These are phyloP conservation scores for Ogataea sp. DNA, from an alignment of 805 yeast species.

Conservation along the genomic window DNA sequence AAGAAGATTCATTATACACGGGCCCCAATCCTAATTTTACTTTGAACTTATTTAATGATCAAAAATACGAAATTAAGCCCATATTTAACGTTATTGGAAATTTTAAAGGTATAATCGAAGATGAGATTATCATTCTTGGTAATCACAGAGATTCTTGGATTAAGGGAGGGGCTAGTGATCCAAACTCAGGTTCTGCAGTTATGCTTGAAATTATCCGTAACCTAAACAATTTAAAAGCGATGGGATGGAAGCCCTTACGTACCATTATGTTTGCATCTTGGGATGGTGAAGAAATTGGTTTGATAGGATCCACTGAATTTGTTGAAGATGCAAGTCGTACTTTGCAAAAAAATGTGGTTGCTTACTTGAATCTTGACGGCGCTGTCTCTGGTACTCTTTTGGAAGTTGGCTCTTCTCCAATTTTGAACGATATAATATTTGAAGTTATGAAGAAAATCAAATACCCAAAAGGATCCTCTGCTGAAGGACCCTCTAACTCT, in stretches of 20 bases:
- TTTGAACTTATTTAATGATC: constrained; percentile 51
- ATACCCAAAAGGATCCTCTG: no score
- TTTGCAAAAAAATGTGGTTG: constrained; percentile 45
- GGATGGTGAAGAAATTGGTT: constrained; percentile 76
- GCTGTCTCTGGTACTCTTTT: constrained; percentile 51
- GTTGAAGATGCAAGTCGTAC: constrained; percentile 50
- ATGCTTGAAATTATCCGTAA: constrained; percentile 58
- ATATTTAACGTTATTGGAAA: constrained; percentile 57
- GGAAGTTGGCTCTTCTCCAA: constrained; percentile 49
- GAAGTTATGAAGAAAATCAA: constrained; percentile 35
- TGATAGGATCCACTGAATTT: constrained; percentile 72
- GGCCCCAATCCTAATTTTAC: constrained; percentile 30
- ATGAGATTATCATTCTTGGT: constrained; percentile 57
- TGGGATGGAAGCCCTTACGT: constrained; percentile 69
- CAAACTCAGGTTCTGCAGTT: constrained; percentile 66
- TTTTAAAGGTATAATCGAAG: constrained; percentile 43
- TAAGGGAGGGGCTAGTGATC: constrained; percentile 73
- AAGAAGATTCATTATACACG: constrained; percentile 21
- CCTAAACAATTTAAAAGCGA: constrained; percentile 38
- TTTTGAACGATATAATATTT: constrained; percentile 39
- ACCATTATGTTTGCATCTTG: constrained; percentile 66
- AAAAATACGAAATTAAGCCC: constrained; percentile 53
- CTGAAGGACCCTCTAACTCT: no score
- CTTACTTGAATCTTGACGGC: constrained; percentile 64
- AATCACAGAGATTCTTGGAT: constrained; percentile 82